Base-by-base conservation (phyloP, 768 basidiomycete species). In the Amanita polypyramis region DNA sequence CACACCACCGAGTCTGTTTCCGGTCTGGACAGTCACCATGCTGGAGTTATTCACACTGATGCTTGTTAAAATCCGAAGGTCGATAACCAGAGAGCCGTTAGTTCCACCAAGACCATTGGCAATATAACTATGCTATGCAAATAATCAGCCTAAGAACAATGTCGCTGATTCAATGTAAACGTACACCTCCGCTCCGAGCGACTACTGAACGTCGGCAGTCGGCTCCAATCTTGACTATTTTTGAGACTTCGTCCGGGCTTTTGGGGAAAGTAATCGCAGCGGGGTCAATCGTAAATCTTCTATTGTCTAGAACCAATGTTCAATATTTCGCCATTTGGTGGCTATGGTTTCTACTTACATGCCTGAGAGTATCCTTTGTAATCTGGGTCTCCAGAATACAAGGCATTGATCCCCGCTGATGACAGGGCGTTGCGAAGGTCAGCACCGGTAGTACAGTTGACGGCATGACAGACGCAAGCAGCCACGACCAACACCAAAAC, bases 1-100 rank as follows among this genome's bases (percentile, higher is more conserved):
- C 7, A 77, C 58, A 46, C 75, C 70, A 9, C 74, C 76, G 2
- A 79, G 58, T 15, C 70, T 58, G 51, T 67, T 70, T 3, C 74
- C 75, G 5, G 67, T 66, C 47, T 68, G 60, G 20, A 75, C 65
- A 14, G 65, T 55, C 2, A 70, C 72, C 2, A 64, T 66, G 4
- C 62, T 62, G 11, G 59, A 58, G n/a, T 12, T 45, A 3, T 58
- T 50, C 10, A 76, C 59, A 0, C 59, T 56, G 29, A 79, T 65
- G 8, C 57, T 51, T 25, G 64, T 64, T 51, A 76, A 62, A 30
- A 67, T 63, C 40, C 56, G 57, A 40, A 77, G 51, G 56, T 79
- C 76, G 35, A 76, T 55, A 3, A 78, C 70, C 5, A 77, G 58
- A 1, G 60, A 60, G 8, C 70, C 70, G 52, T 73, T 59, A 38